Base-by-base conservation (phyloP, 1,284 basidiomycete species). In the Somion occarium region DNA sequence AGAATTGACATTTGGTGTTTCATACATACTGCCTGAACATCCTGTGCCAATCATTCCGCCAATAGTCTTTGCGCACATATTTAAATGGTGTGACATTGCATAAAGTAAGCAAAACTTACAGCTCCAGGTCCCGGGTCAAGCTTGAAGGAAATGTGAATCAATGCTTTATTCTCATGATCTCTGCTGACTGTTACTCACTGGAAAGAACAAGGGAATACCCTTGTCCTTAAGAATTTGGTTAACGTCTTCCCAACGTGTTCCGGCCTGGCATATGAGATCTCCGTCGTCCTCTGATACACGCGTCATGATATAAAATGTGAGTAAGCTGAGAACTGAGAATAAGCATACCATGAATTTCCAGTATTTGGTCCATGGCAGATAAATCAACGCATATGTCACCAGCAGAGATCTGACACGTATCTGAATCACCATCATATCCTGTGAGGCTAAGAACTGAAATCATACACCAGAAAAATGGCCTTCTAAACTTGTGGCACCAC, bases 381-480 rank as follows among this genome's bases (percentile, higher is more conserved):
- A 97, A 73, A 66, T 98, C 93, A 19, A 98, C 69, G 54, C 88
- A 93, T 52, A 96, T 91, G 3, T 89, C 85, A 11, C 90, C 89
- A 4, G 65, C 65, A 49, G 75, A 52, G 66, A 72, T 69, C 81
- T 85, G 53, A 37, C n/a, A 37, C 9, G 11, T 11, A 37, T n/a
- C 9, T 37, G 34, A 37, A 37, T 9, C n/a, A 37, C n/a, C n/a
- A 37, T 37, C 34, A 37, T n/a, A n/a, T 37, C 34, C 34, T 37
- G n/a, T 37, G 11, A 37, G 34, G 34, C 34, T 7, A 9, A 15
- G 45, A n/a, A 18, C 9, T 12, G 22, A 5, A 5, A 26, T 66
- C 76, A 53, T 56, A 85, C 83, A 34, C 80, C 83, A 39, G 79
- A 72, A 56, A 74, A 83, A 55, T 88, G 83, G 0, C 76, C 73